Base-by-base conservation (phyloP, 2,329 filamentous ascomycete genomes). In the Apiospora marii region DNA sequence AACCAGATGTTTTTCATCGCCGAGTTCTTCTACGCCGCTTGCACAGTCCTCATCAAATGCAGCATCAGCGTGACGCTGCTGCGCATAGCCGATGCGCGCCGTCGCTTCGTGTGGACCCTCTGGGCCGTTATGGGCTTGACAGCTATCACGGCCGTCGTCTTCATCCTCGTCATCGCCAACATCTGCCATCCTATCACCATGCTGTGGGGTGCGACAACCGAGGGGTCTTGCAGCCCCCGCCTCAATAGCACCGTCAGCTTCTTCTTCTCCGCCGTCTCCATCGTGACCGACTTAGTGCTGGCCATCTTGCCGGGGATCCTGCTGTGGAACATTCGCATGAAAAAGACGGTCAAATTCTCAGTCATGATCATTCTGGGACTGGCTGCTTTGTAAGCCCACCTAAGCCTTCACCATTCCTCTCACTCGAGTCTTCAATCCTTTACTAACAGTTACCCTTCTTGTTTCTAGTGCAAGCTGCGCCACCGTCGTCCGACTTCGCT, bases 331-430 rank as follows among this genome's bases (percentile, higher is more conserved):
- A 81, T 85, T 37, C 82, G 85, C 46, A 82, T 87, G 75, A 83
- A 85, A 72, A 77, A 78, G 27, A 79, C 80, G n/a, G 81, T 83
- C 34, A 87, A 87, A 74, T 75, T 84, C n/a, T 85, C 84, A 0
- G 84, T 87, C 2, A 79, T 82, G 44, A 75, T 84, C 0, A 81
- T 87, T 48, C 83, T 87, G 78, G 81, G 79, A 0, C 77, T 86
- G 46, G 85, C 83, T 74, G 83, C 84, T 46, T 81, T 84, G 83
- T 85, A 75, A 79, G 81, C 74, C 48, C 8, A 34, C 41, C 61
- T 12, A 10, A 46, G 73, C 24, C 24, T 48, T 34, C n/a, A 5
- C 10, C 3, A 68, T 44, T 4, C 37, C 37, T 14, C 22, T n/a
- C 64, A 30, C 4, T 27, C 22, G 3, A 24, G 14, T 3, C 12